phyloP scores from a whole-genome alignment of 2,329 filamentous ascomycete genomes.

The Lizonia empirigonia region DNA sequence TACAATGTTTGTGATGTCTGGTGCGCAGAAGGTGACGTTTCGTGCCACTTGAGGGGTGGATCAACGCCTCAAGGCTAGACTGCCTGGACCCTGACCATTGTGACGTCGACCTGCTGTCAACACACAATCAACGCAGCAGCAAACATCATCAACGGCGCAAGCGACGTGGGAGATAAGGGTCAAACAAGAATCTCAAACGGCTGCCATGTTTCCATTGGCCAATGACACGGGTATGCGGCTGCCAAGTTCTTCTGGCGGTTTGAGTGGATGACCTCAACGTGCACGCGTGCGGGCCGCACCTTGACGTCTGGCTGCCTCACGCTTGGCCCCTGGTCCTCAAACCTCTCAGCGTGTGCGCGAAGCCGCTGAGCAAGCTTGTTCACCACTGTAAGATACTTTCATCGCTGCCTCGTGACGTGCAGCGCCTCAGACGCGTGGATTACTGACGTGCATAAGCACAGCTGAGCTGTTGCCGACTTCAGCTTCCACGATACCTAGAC shows the following conservation, averaged over 20 bases:
- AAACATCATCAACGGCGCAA: background rate
- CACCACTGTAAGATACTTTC: background rate
- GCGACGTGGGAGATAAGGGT: background rate
- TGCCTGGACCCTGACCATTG: constrained; percentile 12
- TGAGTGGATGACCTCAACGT: constrained; percentile 15
- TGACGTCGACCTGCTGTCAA: constrained; percentile 13
- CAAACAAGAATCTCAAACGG: background rate
- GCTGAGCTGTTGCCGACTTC: constrained; percentile 19
- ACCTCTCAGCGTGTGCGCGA: constrained; percentile 2
- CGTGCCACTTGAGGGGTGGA: background rate
- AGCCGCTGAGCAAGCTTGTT: background rate
- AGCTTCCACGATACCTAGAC: background rate
- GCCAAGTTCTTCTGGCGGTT: constrained; percentile 29
- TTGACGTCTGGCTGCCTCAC: constrained; percentile 13
- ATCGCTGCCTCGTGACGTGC: background rate
- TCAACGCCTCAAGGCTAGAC: constrained; percentile 4
- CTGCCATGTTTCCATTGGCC: constrained; percentile 23
- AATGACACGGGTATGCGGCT: constrained; percentile 30
- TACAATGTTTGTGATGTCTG: background rate
- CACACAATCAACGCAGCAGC: constrained; percentile 3
- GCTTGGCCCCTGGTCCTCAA: constrained; percentile 2
- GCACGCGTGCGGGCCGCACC: constrained; percentile 25
- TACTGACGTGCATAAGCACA: constrained; percentile 22
- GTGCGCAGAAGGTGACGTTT: background rate
- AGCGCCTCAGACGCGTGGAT: background rate